These are phyloP conservation scores for Hysterangium stoloniferum DNA, from an alignment of 768 basidiomycete genomes.

Conservation along the genomic window DNA sequence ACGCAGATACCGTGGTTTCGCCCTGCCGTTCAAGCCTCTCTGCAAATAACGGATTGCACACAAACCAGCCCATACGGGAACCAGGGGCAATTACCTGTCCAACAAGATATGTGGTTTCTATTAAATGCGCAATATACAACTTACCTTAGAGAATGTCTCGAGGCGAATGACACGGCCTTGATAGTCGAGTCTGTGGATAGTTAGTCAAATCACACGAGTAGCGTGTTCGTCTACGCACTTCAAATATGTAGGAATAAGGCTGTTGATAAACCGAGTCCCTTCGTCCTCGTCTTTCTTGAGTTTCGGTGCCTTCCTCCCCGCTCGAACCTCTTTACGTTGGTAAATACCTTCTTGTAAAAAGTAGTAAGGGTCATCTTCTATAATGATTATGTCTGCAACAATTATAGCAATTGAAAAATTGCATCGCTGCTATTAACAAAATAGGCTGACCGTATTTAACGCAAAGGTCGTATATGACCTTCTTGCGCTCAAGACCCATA, in stretches of 20 bases:
- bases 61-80: conserved; percentile 72
- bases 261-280: conserved; percentile 40
- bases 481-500: conserved; percentile 56
- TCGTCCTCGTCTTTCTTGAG: conserved; percentile 26
- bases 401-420: too few species aligned
- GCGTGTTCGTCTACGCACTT: conserved; percentile 28
- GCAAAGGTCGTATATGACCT: conserved; percentile 74
- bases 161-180: conserved; percentile 80
- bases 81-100: conserved; percentile 71
- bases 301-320: neutral
- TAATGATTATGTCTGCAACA: conserved; percentile 57
- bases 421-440: neutral
- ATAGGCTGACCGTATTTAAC: conserved; percentile 58
- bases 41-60: conserved; percentile 66
- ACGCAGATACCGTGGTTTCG: conserved; percentile 62
- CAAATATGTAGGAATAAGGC: conserved; percentile 55
- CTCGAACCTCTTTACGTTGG: conserved; percentile 33
- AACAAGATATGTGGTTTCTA: conserved; percentile 14
- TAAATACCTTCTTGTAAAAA: conserved; percentile 62
- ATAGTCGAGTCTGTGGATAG: conserved; percentile 45
- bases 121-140: neutral
- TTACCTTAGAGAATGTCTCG: conserved; percentile 72
- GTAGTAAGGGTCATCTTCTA: conserved; percentile 81
- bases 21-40: conserved; percentile 64
- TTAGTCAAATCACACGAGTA: neutral